A percentile compares a stretch with the other conserved stretches of the same genome.
These are phyloP conservation scores for Sarcocystis neurona DNA, from an alignment of 169 alveolate species.

Conservation along the genomic window DNA sequence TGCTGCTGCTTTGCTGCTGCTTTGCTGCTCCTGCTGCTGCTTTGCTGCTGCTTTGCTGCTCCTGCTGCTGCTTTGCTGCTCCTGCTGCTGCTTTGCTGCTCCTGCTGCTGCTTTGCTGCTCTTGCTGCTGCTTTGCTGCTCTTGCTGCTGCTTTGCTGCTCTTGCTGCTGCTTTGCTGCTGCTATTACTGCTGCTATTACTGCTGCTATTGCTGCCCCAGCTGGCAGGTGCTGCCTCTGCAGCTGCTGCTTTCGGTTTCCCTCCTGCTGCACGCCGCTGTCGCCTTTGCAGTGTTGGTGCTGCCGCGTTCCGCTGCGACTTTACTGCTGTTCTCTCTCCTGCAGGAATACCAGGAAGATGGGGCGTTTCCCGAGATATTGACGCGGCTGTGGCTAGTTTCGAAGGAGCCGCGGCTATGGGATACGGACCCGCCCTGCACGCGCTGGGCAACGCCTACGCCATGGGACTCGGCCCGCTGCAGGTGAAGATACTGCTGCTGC, in stretches of 20 bases:
- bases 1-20: too few relatives aligned
- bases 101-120: too few relatives aligned
- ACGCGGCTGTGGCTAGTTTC: conserved; percentile 15
- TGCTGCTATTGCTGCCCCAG: too few relatives aligned
- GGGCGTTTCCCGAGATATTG: conserved; percentile 27
- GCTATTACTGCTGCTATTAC: too few relatives aligned
- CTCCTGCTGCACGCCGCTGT: neutral
- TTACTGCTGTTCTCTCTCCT: neutral
- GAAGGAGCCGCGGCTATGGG: neutral
- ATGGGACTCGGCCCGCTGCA: conserved; percentile 45
- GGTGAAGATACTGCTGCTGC: conserved; percentile 42
- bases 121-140: too few relatives aligned
- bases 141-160: too few relatives aligned
- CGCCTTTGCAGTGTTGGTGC: neutral
- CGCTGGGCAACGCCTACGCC: conserved; percentile 60
- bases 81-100: too few relatives aligned
- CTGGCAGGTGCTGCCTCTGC: too few relatives aligned
- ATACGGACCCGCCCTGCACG: conserved; percentile 57
- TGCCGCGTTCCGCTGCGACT: neutral
- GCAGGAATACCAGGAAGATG: conserved; percentile 8
- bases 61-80: too few relatives aligned
- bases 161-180: too few relatives aligned
- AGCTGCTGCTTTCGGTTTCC: neutral
- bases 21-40: too few relatives aligned
- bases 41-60: too few relatives aligned